Evolutionary conservation across 306 rosid genomes (phyloP), one percentile per base, ranked within the genome.

Genomic region (Nissolia schottii): DNA sequence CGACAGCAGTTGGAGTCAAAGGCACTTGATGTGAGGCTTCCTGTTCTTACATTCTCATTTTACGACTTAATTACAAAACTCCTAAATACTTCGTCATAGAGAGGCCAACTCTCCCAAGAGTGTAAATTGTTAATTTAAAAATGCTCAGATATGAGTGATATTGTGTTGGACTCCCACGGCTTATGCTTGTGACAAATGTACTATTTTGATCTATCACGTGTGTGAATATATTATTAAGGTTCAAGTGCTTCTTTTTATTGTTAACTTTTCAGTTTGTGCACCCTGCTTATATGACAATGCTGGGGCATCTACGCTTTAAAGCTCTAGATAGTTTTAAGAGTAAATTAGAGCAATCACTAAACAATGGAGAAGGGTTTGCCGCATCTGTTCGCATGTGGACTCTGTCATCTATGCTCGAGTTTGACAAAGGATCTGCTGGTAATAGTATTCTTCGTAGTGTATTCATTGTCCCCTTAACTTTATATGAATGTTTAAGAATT

Each of bases 361-460:
- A 75, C 10, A 79, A 76, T 18, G 97, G 97, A 79, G 96, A 86
- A 85, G 91, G 88, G 51, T 93, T 89, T 56, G 87, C 96, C 59
- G 77, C 89, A 49, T 54, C 92, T 31, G 89, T 81, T 67, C 77
- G 65, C 54, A 78, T 12, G 16, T 85, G 72, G 70, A 65, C 81
- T 13, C 76, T 75, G 23, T 77, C 85, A 49, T 77, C 81, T 62
- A 59, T 87, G 83, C 82, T 67, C 8, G 84, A 80, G 66, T 91
- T 93, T 70, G 92, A 93, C 74, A 80, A 81, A 80, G 86, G 79
- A 57, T 84, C 84, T 83, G 80, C 90, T 76, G 97, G 98, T 93
- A 86, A 72, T 71, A 2, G 9, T 40, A 56, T 77, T 70, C 50
- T 73, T 34, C 57, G 15, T 70, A 50, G 55, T 43, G 20, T 56